phyloP scores from a whole-genome alignment of 805 yeast genomes.

The Saccharomycopsis selenospora region DNA sequence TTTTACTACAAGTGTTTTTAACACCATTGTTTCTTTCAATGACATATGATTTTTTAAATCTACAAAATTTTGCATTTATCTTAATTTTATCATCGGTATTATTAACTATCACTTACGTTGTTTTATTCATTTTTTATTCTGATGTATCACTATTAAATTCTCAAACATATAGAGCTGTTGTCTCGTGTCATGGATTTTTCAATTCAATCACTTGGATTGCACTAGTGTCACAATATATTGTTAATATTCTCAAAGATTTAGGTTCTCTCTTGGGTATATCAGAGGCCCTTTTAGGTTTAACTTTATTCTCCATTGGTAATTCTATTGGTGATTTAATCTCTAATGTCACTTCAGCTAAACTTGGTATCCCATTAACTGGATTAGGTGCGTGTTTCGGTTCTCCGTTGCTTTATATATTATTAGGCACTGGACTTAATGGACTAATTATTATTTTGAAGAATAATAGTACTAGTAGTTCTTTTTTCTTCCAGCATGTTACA shows the following conservation, averaged over 20 bases:
- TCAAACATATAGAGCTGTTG: neutral
- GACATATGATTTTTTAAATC: neutral
- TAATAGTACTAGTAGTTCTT: neutral
- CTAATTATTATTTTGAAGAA: constrained; percentile 32
- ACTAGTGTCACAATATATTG: constrained; percentile 33
- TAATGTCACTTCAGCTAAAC: constrained; percentile 66
- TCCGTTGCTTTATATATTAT: constrained; percentile 67
- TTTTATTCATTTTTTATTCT: neutral
- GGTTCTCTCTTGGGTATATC: constrained; percentile 55
- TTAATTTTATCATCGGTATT: neutral
- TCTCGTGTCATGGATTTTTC: constrained; percentile 46
- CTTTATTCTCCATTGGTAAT: constrained; percentile 87
- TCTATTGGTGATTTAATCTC: constrained; percentile 85
- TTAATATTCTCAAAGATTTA: constrained; percentile 52
- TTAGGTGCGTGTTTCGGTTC: constrained; percentile 95
- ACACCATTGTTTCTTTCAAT: constrained; percentile 12
- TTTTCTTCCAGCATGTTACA: neutral
- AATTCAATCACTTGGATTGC: constrained; percentile 65
- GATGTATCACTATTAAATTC: neutral
- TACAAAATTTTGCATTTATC: neutral
- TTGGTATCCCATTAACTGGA: constrained; percentile 84
- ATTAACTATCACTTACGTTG: neutral
- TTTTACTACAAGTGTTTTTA: constrained; percentile 3
- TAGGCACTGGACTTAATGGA: constrained; percentile 79
- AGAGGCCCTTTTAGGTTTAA: constrained; percentile 77